phyloP scores from a whole-genome alignment of 139 green algal species.

The Chlamydomonas applanata region DNA sequence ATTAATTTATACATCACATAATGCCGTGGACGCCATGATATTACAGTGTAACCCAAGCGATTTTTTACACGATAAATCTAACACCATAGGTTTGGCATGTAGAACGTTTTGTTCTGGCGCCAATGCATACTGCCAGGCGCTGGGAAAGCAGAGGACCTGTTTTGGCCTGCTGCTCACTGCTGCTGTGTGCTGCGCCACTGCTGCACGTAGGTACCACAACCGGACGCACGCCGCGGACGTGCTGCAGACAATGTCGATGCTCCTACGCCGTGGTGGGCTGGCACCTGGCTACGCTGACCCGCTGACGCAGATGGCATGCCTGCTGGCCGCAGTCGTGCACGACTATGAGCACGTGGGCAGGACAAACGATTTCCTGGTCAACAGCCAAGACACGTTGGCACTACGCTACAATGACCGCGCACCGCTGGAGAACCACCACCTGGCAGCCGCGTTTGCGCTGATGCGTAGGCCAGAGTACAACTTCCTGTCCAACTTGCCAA shows the following conservation, averaged over 20 bases:
- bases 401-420: slow-evolving; percentile 41
- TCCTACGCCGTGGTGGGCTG: slow-evolving; percentile 40
- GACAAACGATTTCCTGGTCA: slow-evolving; percentile 60
- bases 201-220: slow-evolving; percentile 39
- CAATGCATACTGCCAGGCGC: too few species aligned
- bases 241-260: slow-evolving; percentile 40
- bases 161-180: too few species aligned
- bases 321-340: slow-evolving; percentile 36
- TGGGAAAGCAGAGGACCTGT: too few species aligned
- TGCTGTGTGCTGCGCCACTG: too few species aligned
- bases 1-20: too few species aligned
- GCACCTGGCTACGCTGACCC: slow-evolving; percentile 45
- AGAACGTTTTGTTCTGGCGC: too few species aligned
- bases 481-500: slow-evolving; percentile 31
- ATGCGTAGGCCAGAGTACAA: slow-evolving; percentile 30
- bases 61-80: too few species aligned
- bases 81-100: too few species aligned
- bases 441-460: slow-evolving; percentile 23
- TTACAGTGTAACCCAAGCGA: too few species aligned
- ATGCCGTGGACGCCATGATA: too few species aligned
- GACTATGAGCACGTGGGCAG: slow-evolving; percentile 48
- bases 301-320: slow-evolving; percentile 43
- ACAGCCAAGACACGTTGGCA: slow-evolving; percentile 26
- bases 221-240: slow-evolving; percentile 44
- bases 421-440: slow-evolving; percentile 60